These are phyloP conservation scores for Pueraria montana DNA, from an alignment of 306 rosid species.

Conservation along the genomic window DNA sequence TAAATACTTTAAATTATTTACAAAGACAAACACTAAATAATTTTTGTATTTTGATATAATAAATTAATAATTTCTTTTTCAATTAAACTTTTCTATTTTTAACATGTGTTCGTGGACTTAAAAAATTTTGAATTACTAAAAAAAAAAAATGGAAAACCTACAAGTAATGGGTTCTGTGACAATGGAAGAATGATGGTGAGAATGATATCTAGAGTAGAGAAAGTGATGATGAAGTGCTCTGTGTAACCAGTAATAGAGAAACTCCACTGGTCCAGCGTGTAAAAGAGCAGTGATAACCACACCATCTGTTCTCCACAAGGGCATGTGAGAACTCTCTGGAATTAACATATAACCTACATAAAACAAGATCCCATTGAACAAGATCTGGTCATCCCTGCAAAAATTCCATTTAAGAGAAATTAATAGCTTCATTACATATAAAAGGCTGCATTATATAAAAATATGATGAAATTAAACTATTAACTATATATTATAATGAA, in stretches of 20 bases:
- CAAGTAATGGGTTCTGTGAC: slow-evolving; percentile 64
- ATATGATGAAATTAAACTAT: too few relatives aligned
- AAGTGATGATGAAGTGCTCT: slow-evolving; percentile 85
- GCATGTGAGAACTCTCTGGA: slow-evolving; percentile 28
- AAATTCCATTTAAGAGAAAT: not conserved
- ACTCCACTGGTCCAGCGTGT: slow-evolving; percentile 76
- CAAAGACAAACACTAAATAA: not conserved
- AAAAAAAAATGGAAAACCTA: slow-evolving; percentile 6
- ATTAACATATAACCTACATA: slow-evolving; percentile 21
- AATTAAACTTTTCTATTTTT: not conserved
- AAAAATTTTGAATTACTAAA: not conserved
- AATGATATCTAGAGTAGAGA: slow-evolving; percentile 79
- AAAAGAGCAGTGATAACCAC: slow-evolving; percentile 56
- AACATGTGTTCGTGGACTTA: not conserved
- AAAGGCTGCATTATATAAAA: too few relatives aligned
- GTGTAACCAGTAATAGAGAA: slow-evolving; percentile 78
- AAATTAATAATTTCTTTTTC: not conserved
- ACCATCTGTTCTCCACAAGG: slow-evolving; percentile 67
- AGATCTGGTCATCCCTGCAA: slow-evolving; percentile 80
- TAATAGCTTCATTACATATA: not conserved
- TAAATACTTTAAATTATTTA: not conserved
- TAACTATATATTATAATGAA: too few relatives aligned
- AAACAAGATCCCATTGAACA: slow-evolving; percentile 61
- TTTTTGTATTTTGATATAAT: not conserved
- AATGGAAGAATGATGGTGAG: slow-evolving; percentile 65